Conservation (phyloP, 148 eudicot genomes). For the Amaranthus hypochondriacus region DNA sequence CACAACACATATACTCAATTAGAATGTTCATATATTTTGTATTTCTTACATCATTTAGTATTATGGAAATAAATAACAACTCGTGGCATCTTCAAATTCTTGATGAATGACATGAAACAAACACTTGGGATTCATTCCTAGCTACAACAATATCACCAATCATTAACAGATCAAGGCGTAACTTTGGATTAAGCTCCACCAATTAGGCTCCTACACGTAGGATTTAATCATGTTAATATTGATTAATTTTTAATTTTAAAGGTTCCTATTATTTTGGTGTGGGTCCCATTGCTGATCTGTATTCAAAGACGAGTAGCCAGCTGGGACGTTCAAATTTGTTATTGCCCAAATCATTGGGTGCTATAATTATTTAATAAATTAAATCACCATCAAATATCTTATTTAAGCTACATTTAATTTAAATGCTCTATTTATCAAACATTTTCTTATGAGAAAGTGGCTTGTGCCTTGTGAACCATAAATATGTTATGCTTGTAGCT, state of each 20-base stretch:
- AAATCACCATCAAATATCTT: not conserved
- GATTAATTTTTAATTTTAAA: conserved; percentile 8
- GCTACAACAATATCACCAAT: conserved; percentile 11
- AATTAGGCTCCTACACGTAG: conserved; percentile 4
- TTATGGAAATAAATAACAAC: not conserved
- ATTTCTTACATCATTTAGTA: conserved; percentile 7
- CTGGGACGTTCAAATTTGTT: conserved; percentile 18
- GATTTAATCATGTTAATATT: conserved; percentile 12
- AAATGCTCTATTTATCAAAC: too few relatives aligned
- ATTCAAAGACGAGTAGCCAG: conserved; percentile 3
- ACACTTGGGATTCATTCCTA: not conserved
- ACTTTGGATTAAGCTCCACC: conserved; percentile 13
- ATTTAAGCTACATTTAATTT: not conserved
- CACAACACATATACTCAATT: too few relatives aligned
- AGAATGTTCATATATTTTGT: too few relatives aligned
- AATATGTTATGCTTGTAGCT: too few relatives aligned
- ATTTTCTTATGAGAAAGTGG: too few relatives aligned
- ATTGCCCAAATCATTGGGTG: conserved; percentile 14
- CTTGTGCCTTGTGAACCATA: too few relatives aligned
- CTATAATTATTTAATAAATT: not conserved
- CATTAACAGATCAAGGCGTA: conserved; percentile 8
- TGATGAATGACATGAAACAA: conserved; percentile 10
- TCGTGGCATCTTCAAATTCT: conserved; percentile 16
- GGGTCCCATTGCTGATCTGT: not conserved
- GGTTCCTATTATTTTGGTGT: not conserved